Evolutionary conservation across 768 basidiomycete genomes (phyloP).

Genomic region (Kwoniella pini): DNA sequence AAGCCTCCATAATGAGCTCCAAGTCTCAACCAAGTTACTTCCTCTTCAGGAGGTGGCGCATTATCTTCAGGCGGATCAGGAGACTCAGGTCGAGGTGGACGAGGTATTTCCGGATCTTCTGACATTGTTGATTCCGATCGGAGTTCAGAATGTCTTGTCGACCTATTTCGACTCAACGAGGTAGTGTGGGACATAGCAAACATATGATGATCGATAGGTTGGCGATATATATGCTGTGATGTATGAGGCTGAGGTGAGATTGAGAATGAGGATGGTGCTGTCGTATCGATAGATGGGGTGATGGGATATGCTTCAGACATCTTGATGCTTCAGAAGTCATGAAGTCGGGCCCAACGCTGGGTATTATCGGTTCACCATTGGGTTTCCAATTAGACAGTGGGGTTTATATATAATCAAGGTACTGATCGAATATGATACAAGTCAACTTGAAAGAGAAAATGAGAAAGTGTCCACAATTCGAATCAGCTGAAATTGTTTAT

Average conservation of each 20-base stretch:
- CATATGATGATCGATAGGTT: background rate
- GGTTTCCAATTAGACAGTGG: no score
- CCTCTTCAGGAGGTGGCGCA: slow-evolving; percentile 29
- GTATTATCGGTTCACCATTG: no score
- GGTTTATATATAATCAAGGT: no score
- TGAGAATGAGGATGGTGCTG: no score
- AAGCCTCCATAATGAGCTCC: slow-evolving; percentile 46
- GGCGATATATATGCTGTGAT: background rate
- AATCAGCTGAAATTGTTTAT: background rate
- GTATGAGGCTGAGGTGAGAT: background rate
- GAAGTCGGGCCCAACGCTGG: no score
- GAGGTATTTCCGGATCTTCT: slow-evolving; percentile 13
- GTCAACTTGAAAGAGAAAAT: no score
- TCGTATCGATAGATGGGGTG: no score
- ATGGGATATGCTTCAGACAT: no score
- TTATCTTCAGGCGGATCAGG: slow-evolving; percentile 13
- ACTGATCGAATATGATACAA: no score
- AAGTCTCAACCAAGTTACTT: slow-evolving; percentile 25
- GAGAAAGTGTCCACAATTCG: background rate
- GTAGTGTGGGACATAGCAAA: background rate
- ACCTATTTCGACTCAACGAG: background rate
- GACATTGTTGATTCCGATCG: slow-evolving; percentile 4
- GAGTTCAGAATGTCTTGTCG: background rate
- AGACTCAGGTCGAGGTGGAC: slow-evolving; percentile 8
- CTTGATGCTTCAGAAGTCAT: no score